A percentile compares a stretch with the other conserved stretches of the same genome.
Conservation (phyloP, 2,329 filamentous ascomycete species). For the Lojkania enalia region DNA sequence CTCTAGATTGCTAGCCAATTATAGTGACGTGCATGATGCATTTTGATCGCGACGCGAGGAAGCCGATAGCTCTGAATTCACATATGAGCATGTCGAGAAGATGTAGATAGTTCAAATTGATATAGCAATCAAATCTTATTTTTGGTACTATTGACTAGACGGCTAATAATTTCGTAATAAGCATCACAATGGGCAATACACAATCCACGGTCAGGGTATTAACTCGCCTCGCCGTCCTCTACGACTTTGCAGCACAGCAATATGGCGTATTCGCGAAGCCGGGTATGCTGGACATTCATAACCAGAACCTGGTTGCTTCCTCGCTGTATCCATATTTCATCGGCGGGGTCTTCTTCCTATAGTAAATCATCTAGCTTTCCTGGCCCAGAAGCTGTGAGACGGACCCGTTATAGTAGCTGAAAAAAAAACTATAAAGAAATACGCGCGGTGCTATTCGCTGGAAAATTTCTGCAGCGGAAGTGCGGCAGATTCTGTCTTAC, state of each 20-base stretch:
- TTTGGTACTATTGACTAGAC: too few relatives aligned
- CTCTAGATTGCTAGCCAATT: conserved; percentile 1
- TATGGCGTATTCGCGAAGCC: conserved; percentile 61
- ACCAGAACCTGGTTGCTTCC: conserved; percentile 62
- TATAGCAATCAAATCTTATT: neutral
- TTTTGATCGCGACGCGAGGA: neutral
- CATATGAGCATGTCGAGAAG: neutral
- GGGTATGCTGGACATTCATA: conserved; percentile 64
- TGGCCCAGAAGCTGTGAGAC: conserved; percentile 61
- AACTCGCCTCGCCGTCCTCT: conserved; percentile 58
- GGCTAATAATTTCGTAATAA: too few relatives aligned
- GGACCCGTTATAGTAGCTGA: conserved; percentile 52
- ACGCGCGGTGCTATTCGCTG: conserved; percentile 58
- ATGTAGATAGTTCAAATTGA: neutral
- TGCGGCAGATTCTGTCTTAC: conserved; percentile 31
- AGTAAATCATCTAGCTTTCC: conserved; percentile 61
- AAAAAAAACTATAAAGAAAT: conserved; percentile 55
- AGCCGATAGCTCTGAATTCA: neutral
- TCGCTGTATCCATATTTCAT: conserved; percentile 63
- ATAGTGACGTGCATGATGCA: conserved; percentile 11
- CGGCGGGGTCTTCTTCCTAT: conserved; percentile 63
- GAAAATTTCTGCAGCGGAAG: conserved; percentile 64
- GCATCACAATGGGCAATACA: conserved; percentile 56
- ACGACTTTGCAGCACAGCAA: conserved; percentile 62
- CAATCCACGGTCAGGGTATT: conserved; percentile 59